Evolutionary conservation across 163 green algal genomes (phyloP).

Genomic region (Trebouxia gelatinosa): DNA sequence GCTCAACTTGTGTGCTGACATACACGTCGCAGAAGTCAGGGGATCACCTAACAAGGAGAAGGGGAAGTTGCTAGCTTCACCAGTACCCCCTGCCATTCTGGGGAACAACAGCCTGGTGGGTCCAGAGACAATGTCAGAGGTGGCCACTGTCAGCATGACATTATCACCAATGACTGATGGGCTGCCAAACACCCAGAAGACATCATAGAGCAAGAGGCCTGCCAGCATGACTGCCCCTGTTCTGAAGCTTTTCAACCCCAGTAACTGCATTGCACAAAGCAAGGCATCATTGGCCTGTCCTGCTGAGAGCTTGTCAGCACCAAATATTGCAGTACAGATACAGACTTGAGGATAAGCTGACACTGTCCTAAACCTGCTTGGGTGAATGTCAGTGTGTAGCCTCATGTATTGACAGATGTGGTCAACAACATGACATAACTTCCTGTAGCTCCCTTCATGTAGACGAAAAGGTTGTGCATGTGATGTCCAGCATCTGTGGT

Average conservation of each 20-base stretch:
- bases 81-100: constrained; percentile 50
- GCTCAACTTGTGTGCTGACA: too few relatives aligned
- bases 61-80: constrained; percentile 55
- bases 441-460: background rate
- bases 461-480: too few relatives aligned
- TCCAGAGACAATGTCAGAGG: constrained; percentile 67
- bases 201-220: constrained; percentile 90
- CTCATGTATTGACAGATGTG: too few relatives aligned
- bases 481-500: too few relatives aligned
- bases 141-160: constrained; percentile 88
- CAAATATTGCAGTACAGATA: too few relatives aligned
- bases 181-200: constrained; percentile 94
- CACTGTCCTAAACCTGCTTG: too few relatives aligned
- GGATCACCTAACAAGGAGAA: constrained; percentile 49
- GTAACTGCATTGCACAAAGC: constrained; percentile 37
- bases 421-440: too few relatives aligned
- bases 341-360: too few relatives aligned
- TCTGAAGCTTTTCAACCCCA: constrained; percentile 57
- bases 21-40: too few relatives aligned
- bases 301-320: background rate
- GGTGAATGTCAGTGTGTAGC: too few relatives aligned
- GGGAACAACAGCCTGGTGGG: constrained; percentile 82
- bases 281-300: background rate
- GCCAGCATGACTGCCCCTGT: constrained; percentile 63
- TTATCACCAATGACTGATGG: constrained; percentile 74